Percentiles rank a stretch among this genome's conserved stretches.
phyloP scores from a whole-genome alignment of 2,329 filamentous ascomycete genomes.

The Polychaeton citri region DNA sequence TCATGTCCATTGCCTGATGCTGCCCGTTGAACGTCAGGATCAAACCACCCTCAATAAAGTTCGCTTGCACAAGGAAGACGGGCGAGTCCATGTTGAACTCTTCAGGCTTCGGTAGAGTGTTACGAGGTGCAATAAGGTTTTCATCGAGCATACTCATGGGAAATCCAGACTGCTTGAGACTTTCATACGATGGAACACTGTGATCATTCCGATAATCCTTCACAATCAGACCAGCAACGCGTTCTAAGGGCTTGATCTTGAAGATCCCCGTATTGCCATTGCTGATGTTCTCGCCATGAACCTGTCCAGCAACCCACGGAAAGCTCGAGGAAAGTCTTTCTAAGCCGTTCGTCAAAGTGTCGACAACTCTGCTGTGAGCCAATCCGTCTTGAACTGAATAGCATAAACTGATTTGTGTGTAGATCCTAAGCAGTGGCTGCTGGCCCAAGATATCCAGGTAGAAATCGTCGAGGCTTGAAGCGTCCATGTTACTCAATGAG shows the following conservation, averaged over 20 bases:
- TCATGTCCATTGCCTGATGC: constrained; percentile 7
- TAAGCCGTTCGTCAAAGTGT: constrained; percentile 25
- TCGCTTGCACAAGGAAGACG: constrained; percentile 5
- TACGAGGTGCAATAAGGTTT: constrained; percentile 1
- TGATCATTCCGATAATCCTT: constrained; percentile 30
- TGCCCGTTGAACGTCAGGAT: constrained; percentile 5
- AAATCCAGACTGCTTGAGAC: constrained; percentile 2
- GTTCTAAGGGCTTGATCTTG: constrained; percentile 26
- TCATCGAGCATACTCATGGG: constrained; percentile 5
- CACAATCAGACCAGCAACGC: constrained; percentile 24
- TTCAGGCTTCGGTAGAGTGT: constrained; percentile 1
- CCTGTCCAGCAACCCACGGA: constrained; percentile 36
- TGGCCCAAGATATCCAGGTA: constrained; percentile 31
- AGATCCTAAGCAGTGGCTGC: constrained; percentile 28
- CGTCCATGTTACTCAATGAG: too few relatives aligned
- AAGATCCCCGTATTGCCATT: constrained; percentile 21
- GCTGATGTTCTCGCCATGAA: constrained; percentile 22
- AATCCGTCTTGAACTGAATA: constrained; percentile 21
- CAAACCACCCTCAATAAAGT: constrained; percentile 6
- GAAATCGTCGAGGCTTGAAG: neutral
- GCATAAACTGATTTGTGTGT: constrained; percentile 33
- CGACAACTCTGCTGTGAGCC: constrained; percentile 14
- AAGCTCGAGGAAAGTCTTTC: constrained; percentile 26
- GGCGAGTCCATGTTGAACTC: neutral
- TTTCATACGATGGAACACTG: constrained; percentile 25